A percentile compares a stretch with the other conserved stretches of the same genome.
phyloP scores from a whole-genome alignment of 140 eudicot species.

The Senecio squalidus region DNA sequence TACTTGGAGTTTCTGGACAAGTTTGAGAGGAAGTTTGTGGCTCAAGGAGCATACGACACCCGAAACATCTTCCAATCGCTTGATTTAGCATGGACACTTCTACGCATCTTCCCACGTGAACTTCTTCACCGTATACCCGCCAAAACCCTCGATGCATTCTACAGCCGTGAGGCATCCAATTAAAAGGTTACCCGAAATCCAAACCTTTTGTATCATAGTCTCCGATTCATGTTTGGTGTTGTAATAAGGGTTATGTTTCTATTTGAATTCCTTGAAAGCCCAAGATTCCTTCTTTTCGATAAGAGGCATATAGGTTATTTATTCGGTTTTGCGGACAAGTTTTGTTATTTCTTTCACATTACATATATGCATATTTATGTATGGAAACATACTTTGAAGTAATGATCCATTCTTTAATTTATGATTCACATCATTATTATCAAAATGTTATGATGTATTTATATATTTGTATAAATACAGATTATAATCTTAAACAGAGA shows the following conservation, averaged over 20 bases:
- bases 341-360: not conserved
- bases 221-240: constrained; percentile 3
- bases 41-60: constrained; percentile 89
- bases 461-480: no score
- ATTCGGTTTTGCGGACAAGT: constrained; percentile 4
- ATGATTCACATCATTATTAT: no score
- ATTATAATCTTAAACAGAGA: no score
- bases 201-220: constrained; percentile 22
- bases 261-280: constrained; percentile 22
- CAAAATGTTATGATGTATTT: no score
- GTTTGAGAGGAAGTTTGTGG: constrained; percentile 81
- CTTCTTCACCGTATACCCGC: constrained; percentile 93
- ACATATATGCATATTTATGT: not conserved
- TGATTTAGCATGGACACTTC: constrained; percentile 79
- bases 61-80: constrained; percentile 83
- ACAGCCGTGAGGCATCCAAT: constrained; percentile 67
- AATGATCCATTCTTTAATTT: not conserved
- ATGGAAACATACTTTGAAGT: not conserved
- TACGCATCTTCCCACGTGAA: constrained; percentile 78
- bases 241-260: constrained; percentile 22
- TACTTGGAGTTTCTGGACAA: constrained; percentile 82
- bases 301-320: constrained; percentile 23
- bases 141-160: constrained; percentile 74
- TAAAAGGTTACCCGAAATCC: not conserved
- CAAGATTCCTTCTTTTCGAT: constrained; percentile 8